Evolutionary conservation across 176 grass and related monocot genomes (phyloP), one percentile per base, ranked within the genome.

Genomic region (Canna indica): DNA sequence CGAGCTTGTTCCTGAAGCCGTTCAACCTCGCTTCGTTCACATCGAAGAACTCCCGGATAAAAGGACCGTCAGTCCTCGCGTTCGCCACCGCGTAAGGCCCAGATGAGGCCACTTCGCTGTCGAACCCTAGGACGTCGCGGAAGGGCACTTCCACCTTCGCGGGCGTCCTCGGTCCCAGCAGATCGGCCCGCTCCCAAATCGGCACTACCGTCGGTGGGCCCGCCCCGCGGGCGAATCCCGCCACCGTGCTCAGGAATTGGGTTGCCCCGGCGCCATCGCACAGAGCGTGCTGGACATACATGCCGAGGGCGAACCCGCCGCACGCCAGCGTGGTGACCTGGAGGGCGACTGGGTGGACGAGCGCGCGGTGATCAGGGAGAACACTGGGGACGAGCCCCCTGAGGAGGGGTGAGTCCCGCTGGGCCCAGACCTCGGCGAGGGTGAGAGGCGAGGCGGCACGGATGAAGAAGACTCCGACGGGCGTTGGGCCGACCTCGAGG

Each of bases 191-290:
- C 26, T 82, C 64, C 91, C 91, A 96, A 8, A 84, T 71, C 7
- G 85, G 91, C 8, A 30, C 24, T 16, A 67, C 31, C 0, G 25
- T 47, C 2, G 69, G 58, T 2, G 27, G 30, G 44, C 36, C 56
- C 20, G 60, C 27, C 3, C 80, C 80, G 0, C 85, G 68, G 66
- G 78, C 72, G 53, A 95, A 77, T 18, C 64, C 60, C 14, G 82
- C 84, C 3, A 82, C 77, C 35, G 74, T 47, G 71, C 61, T 41
- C 13, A 95, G 70, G 82, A 95, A 90, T 44, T 79, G 79, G 59
- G 83, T 82, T 48, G 80, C 83, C 0, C 91, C 87, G 2, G 85
- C 81, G 20, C 87, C 91, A 57, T 95, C 91, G 85, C 87, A 90
- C 66, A 88, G 76, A 53, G 80, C 65, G 82, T 90, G 85, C 47